These are phyloP conservation scores for Eutrema salsugineum DNA, from an alignment of 441 rosid species.

Conservation along the genomic window DNA sequence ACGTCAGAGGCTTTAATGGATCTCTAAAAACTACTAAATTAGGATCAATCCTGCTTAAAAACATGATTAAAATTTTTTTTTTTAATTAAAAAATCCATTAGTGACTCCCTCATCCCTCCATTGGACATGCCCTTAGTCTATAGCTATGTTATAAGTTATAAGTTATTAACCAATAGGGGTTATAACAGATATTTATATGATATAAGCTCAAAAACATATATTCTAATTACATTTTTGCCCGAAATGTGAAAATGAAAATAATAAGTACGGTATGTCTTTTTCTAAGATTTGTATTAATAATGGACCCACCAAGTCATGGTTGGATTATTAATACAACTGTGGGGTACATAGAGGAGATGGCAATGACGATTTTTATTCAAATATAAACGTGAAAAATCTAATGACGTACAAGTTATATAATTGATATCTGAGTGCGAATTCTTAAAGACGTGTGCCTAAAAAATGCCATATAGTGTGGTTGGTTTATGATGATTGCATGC, in stretches of 20 bases:
- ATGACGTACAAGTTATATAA: slow-evolving; percentile 5
- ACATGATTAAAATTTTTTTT: too few relatives aligned
- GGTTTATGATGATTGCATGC: slow-evolving; percentile 6
- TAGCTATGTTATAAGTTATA: too few relatives aligned
- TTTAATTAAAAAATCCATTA: too few relatives aligned
- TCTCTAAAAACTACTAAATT: too few relatives aligned
- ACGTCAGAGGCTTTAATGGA: too few relatives aligned
- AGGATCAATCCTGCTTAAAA: too few relatives aligned
- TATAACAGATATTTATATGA: neutral
- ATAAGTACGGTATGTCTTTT: neutral
- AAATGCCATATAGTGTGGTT: neutral
- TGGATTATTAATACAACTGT: slow-evolving; percentile 13
- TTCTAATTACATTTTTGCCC: neutral
- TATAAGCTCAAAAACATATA: neutral
- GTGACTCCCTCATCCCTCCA: too few relatives aligned
- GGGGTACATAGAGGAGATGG: neutral
- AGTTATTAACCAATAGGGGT: too few relatives aligned
- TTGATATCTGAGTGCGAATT: slow-evolving; percentile 7
- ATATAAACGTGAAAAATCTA: slow-evolving; percentile 3
- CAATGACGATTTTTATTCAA: neutral
- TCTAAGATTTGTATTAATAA: neutral
- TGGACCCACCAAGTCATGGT: slow-evolving; percentile 14
- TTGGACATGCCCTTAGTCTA: too few relatives aligned
- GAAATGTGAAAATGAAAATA: neutral
- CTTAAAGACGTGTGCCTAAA: neutral